A percentile compares a stretch with the other conserved stretches of the same genome.
These are phyloP conservation scores for Sedum album DNA, from an alignment of 164 flowering plant genomes.

Conservation along the genomic window DNA sequence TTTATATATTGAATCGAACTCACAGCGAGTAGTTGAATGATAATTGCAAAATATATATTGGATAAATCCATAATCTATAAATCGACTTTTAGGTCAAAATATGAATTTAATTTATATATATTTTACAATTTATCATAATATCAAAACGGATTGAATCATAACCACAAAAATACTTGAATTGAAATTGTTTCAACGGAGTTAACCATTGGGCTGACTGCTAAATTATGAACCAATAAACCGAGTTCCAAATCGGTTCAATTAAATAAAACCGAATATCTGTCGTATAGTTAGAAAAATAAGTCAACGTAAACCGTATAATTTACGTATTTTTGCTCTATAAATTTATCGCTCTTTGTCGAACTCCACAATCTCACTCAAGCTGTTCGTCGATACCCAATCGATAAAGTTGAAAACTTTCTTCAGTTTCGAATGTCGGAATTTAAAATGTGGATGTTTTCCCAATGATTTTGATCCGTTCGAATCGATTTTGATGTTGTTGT, in stretches of 20 bases:
- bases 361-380: neutral
- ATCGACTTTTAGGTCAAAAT: too few relatives aligned
- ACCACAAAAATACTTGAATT: too few relatives aligned
- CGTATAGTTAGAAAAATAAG: neutral
- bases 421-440: constrained; percentile 9
- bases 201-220: too few relatives aligned
- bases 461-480: neutral
- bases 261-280: neutral
- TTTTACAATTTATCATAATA: too few relatives aligned
- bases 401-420: neutral
- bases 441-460: constrained; percentile 9
- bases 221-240: neutral
- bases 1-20: too few relatives aligned
- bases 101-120: too few relatives aligned
- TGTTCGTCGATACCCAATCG: neutral
- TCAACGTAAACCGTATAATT: neutral
- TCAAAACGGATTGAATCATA: too few relatives aligned
- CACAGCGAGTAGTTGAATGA: too few relatives aligned
- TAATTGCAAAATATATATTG: too few relatives aligned
- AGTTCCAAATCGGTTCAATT: neutral
- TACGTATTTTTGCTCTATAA: neutral
- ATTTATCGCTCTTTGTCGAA: neutral
- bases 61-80: too few relatives aligned
- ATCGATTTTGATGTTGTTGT: neutral
- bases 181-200: too few relatives aligned